Percentiles rank a stretch among this genome's conserved stretches.
Conservation (phyloP, 306 rosid species). For the Corylus avellana region DNA sequence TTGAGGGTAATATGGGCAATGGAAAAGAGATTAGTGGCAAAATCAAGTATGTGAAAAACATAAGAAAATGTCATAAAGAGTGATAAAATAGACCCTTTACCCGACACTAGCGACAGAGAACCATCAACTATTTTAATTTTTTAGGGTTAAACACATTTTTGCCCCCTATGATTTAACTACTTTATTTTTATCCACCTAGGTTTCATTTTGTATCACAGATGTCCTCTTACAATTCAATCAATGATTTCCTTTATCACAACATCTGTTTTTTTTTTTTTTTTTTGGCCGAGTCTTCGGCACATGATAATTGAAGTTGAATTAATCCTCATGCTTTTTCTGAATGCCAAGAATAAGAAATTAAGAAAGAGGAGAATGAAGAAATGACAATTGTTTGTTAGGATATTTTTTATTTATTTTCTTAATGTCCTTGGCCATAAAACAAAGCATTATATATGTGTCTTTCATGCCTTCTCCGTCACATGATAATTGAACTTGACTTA, state of each 20-base stretch:
- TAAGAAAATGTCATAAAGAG: no score
- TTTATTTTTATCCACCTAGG: no score
- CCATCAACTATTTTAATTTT: no score
- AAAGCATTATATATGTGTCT: background rate
- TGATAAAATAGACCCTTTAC: no score
- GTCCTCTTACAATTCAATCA: background rate
- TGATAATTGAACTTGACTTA: no score
- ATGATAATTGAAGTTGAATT: background rate
- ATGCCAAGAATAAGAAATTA: background rate
- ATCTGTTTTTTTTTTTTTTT: background rate
- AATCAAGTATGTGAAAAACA: no score
- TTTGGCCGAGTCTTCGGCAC: background rate
- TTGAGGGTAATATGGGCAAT: no score
- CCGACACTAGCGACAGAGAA: no score
- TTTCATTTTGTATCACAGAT: background rate
- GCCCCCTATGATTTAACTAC: no score
- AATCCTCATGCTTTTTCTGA: conserved; percentile 8
- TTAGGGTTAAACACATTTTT: no score
- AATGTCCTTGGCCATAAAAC: background rate
- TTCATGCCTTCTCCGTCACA: no score
- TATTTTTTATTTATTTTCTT: background rate
- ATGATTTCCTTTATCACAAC: background rate
- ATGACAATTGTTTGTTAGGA: background rate
- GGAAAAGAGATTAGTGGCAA: no score
- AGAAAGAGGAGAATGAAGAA: background rate